Percentiles rank a stretch among this genome's conserved stretches.
Evolutionary conservation across 495 filamentous ascomycete genomes (phyloP).

Genomic region (Saxophila tyrrhenica): DNA sequence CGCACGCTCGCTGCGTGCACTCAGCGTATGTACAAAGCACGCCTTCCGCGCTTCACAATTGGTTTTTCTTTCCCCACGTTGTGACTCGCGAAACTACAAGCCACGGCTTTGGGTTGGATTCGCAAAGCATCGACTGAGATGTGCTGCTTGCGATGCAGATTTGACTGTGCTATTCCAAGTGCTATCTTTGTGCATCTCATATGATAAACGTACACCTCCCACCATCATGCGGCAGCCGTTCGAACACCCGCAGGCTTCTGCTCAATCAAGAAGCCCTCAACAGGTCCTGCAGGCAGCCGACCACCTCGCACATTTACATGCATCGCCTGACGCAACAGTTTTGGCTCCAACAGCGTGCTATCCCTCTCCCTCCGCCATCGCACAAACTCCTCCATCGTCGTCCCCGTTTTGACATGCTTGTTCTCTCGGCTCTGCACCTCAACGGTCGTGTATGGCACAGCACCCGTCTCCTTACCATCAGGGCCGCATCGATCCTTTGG

Average conservation of each 20-base stretch:
- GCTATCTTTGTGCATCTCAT: too few relatives aligned
- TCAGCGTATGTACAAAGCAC: too few relatives aligned
- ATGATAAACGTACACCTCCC: too few relatives aligned
- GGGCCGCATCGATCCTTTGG: conserved; percentile 8
- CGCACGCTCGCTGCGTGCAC: too few relatives aligned
- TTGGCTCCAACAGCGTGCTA: conserved; percentile 36
- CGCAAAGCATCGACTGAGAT: too few relatives aligned
- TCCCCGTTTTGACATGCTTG: conserved; percentile 39
- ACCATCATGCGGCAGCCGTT: neutral
- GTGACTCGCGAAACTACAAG: too few relatives aligned
- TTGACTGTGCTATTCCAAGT: too few relatives aligned
- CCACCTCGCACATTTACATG: conserved; percentile 51
- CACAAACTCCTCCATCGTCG: conserved; percentile 39
- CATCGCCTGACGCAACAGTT: conserved; percentile 43
- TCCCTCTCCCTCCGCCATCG: conserved; percentile 38
- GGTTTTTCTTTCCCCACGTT: too few relatives aligned
- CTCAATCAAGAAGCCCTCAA: neutral
- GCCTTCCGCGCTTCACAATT: too few relatives aligned
- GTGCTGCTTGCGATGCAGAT: too few relatives aligned
- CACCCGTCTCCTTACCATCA: conserved; percentile 10
- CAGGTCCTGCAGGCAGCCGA: conserved; percentile 19
- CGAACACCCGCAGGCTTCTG: neutral
- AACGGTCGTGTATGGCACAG: conserved; percentile 39
- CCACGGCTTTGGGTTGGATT: too few relatives aligned
- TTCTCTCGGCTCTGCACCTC: conserved; percentile 39